phyloP scores from a whole-genome alignment of 1,284 basidiomycete species.

The Apiotrichum sp. region DNA sequence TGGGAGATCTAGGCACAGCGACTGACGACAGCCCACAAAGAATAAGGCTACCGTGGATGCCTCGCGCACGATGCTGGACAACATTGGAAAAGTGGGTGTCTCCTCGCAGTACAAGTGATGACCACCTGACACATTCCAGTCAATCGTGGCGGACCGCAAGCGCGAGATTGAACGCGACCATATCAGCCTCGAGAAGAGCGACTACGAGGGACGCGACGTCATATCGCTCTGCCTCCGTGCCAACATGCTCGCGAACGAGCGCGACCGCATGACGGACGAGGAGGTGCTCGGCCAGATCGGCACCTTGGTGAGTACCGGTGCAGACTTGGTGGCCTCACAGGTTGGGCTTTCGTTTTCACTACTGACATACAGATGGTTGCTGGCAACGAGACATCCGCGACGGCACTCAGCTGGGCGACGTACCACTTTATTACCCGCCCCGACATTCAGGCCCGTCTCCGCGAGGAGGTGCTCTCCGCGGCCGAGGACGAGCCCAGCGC shows the following conservation, averaged over 20 bases:
- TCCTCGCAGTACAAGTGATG: background rate
- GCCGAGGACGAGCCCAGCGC: conserved; percentile 43
- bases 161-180: conserved; percentile 22
- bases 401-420: conserved; percentile 65
- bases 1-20: too few species aligned
- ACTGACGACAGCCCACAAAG: conserved; percentile 3
- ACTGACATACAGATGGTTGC: conserved; percentile 33
- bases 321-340: conserved; percentile 21
- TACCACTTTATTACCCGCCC: conserved; percentile 58
- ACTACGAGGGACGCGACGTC: conserved; percentile 50
- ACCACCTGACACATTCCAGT: conserved; percentile 21
- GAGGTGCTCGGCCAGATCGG: conserved; percentile 71
- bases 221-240: conserved; percentile 53
- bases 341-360: too few species aligned
- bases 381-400: conserved; percentile 72
- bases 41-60: background rate
- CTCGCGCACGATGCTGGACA: background rate
- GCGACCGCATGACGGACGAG: conserved; percentile 57
- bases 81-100: conserved; percentile 2
- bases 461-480: conserved; percentile 51
- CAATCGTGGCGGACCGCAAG: conserved; percentile 23
- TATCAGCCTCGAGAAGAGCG: conserved; percentile 38
- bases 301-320: conserved; percentile 55
- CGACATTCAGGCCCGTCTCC: conserved; percentile 55
- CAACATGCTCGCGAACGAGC: conserved; percentile 53